Conservation (phyloP, 2,329 filamentous ascomycete genomes). For the Arthrobotrys musiformis region DNA sequence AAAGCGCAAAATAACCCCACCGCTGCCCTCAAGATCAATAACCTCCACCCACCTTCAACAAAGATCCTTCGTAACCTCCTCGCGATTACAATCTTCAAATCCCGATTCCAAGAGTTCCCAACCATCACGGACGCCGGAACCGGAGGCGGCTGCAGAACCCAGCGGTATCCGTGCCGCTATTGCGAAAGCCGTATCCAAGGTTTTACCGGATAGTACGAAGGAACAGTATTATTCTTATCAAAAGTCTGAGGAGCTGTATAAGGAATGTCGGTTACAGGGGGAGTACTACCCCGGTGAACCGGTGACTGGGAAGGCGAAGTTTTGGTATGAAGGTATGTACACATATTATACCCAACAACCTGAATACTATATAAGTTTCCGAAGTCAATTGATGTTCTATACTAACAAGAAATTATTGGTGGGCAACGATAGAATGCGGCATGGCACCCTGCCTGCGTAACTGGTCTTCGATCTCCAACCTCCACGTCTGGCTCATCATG, state of each 20-base stretch:
- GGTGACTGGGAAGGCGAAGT: constrained; percentile 76
- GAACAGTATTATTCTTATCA: constrained; percentile 47
- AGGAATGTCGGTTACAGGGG: constrained; percentile 45
- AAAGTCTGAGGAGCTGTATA: constrained; percentile 42
- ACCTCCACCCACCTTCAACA: not conserved
- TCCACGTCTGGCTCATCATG: constrained; percentile 93
- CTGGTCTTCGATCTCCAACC: constrained; percentile 95
- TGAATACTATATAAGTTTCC: not conserved
- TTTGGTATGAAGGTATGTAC: constrained; percentile 82
- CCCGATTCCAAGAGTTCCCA: not conserved
- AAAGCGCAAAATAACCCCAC: constrained; percentile 40
- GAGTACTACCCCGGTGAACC: constrained; percentile 74
- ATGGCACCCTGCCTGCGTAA: constrained; percentile 89
- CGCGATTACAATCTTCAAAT: constrained; percentile 1
- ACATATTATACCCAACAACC: not conserved
- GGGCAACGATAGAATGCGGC: constrained; percentile 71
- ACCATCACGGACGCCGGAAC: not conserved
- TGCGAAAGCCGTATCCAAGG: constrained; percentile 14
- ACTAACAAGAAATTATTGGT: not conserved
- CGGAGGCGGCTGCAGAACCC: not conserved
- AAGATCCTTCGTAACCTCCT: not conserved
- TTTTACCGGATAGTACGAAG: constrained; percentile 42
- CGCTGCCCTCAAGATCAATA: not conserved
- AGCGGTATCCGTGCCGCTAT: constrained; percentile 10
- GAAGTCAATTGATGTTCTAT: not conserved